A percentile compares a stretch with the other conserved stretches of the same genome.
phyloP scores from a whole-genome alignment of 1,284 basidiomycete genomes.

The Cryptococcus sp. region DNA sequence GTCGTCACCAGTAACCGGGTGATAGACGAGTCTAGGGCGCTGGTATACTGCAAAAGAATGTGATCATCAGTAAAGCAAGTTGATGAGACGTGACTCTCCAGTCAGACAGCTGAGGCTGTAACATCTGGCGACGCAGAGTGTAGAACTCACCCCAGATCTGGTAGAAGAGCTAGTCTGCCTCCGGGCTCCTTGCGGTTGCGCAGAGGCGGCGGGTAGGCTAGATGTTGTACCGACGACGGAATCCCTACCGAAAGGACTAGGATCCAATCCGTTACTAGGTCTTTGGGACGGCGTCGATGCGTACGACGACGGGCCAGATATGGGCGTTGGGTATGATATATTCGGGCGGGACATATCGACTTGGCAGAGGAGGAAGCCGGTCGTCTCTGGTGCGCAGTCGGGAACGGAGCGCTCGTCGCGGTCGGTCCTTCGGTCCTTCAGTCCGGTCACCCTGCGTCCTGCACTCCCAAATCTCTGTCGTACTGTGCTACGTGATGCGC shows the following conservation, averaged over 20 bases:
- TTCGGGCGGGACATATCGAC: constrained; percentile 32
- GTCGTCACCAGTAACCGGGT: constrained; percentile 92
- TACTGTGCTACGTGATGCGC: no score
- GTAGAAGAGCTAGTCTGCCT: constrained; percentile 14
- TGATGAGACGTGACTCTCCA: no score
- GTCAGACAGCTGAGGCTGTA: no score
- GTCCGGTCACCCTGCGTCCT: no score
- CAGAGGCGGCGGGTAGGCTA: background rate
- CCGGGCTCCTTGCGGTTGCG: background rate
- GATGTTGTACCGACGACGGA: background rate
- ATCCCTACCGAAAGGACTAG: constrained; percentile 14
- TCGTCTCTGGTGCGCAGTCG: background rate
- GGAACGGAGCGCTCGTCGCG: no score
- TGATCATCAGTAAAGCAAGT: no score
- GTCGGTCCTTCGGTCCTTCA: no score
- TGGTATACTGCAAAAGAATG: constrained; percentile 10
- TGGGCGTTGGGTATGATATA: constrained; percentile 31
- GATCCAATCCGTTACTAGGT: constrained; percentile 16
- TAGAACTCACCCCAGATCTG: constrained; percentile 11
- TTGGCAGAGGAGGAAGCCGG: background rate
- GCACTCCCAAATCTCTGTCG: no score
- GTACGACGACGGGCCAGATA: constrained; percentile 19
- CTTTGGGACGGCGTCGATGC: background rate
- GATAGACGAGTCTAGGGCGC: constrained; percentile 72
- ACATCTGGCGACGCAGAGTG: background rate